Evolutionary conservation across 2,329 filamentous ascomycete genomes (phyloP), one percentile per base, ranked within the genome.

Genomic region (Aspergillus tubingensis): DNA sequence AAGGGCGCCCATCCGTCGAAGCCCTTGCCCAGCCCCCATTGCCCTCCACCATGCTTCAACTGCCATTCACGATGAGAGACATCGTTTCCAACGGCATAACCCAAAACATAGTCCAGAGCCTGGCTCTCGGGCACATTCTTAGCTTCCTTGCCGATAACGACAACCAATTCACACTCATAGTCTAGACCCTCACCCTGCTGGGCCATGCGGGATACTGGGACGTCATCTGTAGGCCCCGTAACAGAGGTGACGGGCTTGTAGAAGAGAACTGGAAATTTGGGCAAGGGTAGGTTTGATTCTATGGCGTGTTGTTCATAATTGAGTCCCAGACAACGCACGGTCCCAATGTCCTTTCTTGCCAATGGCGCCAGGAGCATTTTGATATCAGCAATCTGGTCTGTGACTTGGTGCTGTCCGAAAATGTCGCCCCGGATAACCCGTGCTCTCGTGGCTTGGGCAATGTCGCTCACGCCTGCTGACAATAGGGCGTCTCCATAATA

Each of bases 1-100:
- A 85, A 88, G 0, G 89, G 90, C 5, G 88, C 89, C 87, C 89
- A 92, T 13, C 86, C 87, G 74, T 92, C 89, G 65, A 91, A 91
- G 3, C 88, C 86, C 74, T 92, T 92, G 39, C 88, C 89, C 13
- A 90, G 77, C 0, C 82, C 84, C 88, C 88, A 91, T 76, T 91
- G 89, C 1, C 87, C 83, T 15, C 87, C 87, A 15, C 88, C 88
- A 43, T 81, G 83, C 73, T 87, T 84, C 62, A 90, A 75, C 76
- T 91, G 89, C 88, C 89, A 92, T 65, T 91, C 88, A 43, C 90
- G 86, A 76, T 91, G 89, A 10, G 88, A 91, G n/a, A 94, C 84
- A 72, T 94, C 91, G 75, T 94, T 91, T 57, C 90, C 89, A 36
- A 91, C 84, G 2, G 87, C 82, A 71, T 92, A 93, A 5, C 91